phyloP scores from a whole-genome alignment of 805 yeast genomes.

The Candida odintsovae region DNA sequence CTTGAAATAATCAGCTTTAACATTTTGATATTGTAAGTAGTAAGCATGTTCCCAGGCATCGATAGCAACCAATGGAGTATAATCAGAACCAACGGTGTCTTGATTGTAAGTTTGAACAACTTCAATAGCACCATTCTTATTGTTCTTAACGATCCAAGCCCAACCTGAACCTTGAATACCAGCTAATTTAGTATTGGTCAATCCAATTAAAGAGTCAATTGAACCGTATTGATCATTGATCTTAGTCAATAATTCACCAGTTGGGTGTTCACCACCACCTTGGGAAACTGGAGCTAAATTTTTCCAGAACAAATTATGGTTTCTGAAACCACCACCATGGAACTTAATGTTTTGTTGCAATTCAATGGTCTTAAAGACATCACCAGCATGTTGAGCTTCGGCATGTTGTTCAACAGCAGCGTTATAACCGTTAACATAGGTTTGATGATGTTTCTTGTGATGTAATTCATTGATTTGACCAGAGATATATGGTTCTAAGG shows the following conservation, averaged over 20 bases:
- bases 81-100: constrained; percentile 67
- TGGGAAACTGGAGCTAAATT: constrained; percentile 69
- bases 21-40: constrained; percentile 89
- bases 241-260: constrained; percentile 53
- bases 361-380: constrained; percentile 51
- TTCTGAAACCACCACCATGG: constrained; percentile 89
- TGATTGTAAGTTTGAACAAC: constrained; percentile 81
- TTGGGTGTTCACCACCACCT: constrained; percentile 69
- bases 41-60: constrained; percentile 98
- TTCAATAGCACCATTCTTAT: constrained; percentile 66
- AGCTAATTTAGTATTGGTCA: constrained; percentile 68
- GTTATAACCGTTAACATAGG: constrained; percentile 84
- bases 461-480: constrained; percentile 84
- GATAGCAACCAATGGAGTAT: constrained; percentile 76
- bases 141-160: constrained; percentile 86
- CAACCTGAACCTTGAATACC: constrained; percentile 95
- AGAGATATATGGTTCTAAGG: constrained; percentile 80
- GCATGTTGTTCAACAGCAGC: constrained; percentile 67
- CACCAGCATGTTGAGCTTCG: constrained; percentile 56
- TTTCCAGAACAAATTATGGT: constrained; percentile 86
- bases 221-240: constrained; percentile 64
- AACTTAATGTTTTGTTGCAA: constrained; percentile 75
- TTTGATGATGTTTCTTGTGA: constrained; percentile 88
- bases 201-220: constrained; percentile 56
- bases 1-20: constrained; percentile 86